Evolutionary conservation across 202 grass and related monocot genomes (phyloP), one percentile per base, ranked within the genome.

Genomic region (Digitaria exilis): DNA sequence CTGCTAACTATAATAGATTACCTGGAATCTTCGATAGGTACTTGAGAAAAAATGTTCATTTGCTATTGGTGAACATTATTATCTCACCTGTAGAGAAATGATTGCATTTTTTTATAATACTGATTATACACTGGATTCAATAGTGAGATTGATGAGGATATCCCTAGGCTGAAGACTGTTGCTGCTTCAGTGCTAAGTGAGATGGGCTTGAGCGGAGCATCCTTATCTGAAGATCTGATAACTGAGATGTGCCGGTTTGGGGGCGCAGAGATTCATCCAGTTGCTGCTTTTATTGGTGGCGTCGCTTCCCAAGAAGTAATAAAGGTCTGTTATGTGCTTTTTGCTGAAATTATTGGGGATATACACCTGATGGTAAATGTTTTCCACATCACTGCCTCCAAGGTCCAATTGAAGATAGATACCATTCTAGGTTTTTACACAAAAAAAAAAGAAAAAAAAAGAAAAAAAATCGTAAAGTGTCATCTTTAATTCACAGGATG

Each of bases 91-190:
- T 85, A 63, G 8, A 65, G n/a, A 76, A 48, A 58, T 77, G 42
- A 10, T 91, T 46, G 25, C n/a, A n/a, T 80, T 19, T 71, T 81
- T 88, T 81, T 91, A 60, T 84, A 81, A 48, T 90, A 90, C 85
- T 91, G 71, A 91, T 88, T 84, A 78, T 62, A 31, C 76, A 86
- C 80, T 87, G 74, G 88, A 79, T 79, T 87, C 68, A 34, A 55
- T 86, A 92, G 96, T 91, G 93, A 95, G 73, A 87, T 96, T 80
- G 93, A 93, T 51, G 96, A 98, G 89, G 96, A 98, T 70, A 72
- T 91, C 79, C 92, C 87, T 64, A 87, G 91, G 80, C 80, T 98
- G 82, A 98, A 93, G 80, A 83, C 81, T 52, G 87, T 90, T 85
- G 89, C 90, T 25, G 58, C 90, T 69, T 90, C 83, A 52, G 89